Conservation (phyloP, 2,329 filamentous ascomycete genomes). For the Scortechinia acanthostroma region DNA sequence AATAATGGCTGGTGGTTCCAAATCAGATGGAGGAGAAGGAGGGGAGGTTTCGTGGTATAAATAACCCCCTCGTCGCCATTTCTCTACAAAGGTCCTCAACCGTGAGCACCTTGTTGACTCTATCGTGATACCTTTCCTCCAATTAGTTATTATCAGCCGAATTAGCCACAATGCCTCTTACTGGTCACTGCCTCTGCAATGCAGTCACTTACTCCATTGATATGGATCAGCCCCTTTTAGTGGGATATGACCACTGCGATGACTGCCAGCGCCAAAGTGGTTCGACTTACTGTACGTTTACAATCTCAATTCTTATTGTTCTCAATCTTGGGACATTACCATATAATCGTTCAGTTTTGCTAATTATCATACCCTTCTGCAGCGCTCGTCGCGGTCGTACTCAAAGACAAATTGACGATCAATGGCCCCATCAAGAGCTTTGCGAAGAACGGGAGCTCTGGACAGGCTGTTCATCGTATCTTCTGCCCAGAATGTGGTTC, state of each 20-base stretch:
- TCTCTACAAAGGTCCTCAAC: too few species aligned
- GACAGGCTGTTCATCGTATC: slow-evolving; percentile 57
- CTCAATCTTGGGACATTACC: too few species aligned
- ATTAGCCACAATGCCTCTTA: slow-evolving; percentile 51
- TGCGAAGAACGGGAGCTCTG: slow-evolving; percentile 49
- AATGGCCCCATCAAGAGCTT: slow-evolving; percentile 60
- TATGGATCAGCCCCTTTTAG: slow-evolving; percentile 36
- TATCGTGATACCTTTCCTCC: too few species aligned
- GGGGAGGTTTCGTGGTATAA: too few species aligned
- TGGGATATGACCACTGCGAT: slow-evolving; percentile 61
- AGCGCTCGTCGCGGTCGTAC: slow-evolving; percentile 62
- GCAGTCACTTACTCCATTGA: slow-evolving; percentile 61
- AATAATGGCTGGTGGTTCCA: too few species aligned
- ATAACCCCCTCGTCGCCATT: too few species aligned
- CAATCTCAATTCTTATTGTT: too few species aligned
- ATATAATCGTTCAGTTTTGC: background rate
- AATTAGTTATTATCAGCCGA: too few species aligned
- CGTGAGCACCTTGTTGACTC: too few species aligned
- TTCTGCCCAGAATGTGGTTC: slow-evolving; percentile 67
- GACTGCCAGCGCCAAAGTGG: slow-evolving; percentile 67
- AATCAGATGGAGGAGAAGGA: too few species aligned
- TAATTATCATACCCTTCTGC: background rate
- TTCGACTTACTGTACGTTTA: slow-evolving; percentile 59
- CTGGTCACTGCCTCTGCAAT: slow-evolving; percentile 67
- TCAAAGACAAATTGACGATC: slow-evolving; percentile 57